Evolutionary conservation across 1,139 yeast species (phyloP).

Genomic region (Candida tunisiensis): DNA sequence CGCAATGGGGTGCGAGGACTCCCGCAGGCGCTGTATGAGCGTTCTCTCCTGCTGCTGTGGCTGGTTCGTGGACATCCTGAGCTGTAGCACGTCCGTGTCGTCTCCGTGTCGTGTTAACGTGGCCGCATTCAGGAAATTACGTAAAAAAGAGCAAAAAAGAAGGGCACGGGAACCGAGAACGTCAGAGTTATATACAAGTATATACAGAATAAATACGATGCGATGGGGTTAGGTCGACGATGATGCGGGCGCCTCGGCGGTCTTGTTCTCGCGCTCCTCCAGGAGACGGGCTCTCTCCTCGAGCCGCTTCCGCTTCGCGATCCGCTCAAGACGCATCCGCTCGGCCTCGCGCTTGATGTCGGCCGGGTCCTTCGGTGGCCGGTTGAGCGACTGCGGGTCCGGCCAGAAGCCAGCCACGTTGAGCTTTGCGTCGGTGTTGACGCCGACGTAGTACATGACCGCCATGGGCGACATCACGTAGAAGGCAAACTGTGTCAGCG

Average conservation of each 20-base stretch:
- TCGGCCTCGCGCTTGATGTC: constrained; percentile 87
- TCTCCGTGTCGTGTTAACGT: too few relatives aligned
- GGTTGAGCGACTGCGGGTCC: constrained; percentile 79
- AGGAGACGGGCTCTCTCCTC: constrained; percentile 57
- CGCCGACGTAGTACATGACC: constrained; percentile 85
- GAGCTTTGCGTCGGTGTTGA: constrained; percentile 74
- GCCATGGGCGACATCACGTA: constrained; percentile 74
- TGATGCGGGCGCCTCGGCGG: not conserved
- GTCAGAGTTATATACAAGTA: too few relatives aligned
- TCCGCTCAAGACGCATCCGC: constrained; percentile 57
- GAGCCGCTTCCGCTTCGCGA: constrained; percentile 54
- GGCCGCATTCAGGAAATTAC: too few relatives aligned
- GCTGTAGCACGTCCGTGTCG: not conserved
- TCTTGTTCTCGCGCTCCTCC: not conserved
- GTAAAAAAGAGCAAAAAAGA: too few relatives aligned
- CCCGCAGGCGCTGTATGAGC: constrained; percentile 25
- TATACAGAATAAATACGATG: not conserved
- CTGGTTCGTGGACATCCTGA: not conserved
- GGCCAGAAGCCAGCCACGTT: constrained; percentile 97
- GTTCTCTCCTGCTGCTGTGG: constrained; percentile 6
- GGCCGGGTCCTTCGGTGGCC: constrained; percentile 83
- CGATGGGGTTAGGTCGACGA: not conserved
- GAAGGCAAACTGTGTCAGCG: constrained; percentile 76
- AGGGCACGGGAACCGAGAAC: too few relatives aligned
- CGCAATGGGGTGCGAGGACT: constrained; percentile 78